Conservation (phyloP, 495 filamentous ascomycete genomes). For the Aspergillus carlsbadensis region DNA sequence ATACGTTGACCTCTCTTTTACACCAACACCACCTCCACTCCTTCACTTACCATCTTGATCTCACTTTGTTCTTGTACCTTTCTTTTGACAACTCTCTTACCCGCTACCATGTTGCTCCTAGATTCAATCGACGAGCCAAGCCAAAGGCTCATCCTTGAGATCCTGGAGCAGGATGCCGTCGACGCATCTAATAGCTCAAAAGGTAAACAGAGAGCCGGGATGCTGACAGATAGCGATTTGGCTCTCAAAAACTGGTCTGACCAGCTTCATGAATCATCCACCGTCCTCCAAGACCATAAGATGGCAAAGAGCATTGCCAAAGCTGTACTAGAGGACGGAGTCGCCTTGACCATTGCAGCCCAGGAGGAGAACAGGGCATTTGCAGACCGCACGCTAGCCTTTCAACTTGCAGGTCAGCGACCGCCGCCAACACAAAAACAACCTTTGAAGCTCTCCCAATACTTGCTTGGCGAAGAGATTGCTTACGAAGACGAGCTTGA, state of each 20-base stretch:
- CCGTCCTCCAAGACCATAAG: not conserved
- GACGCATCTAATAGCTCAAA: not conserved
- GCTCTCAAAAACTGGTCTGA: conserved; percentile 9
- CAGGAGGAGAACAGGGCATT: conserved; percentile 9
- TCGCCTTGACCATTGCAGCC: not conserved
- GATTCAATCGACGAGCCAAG: not conserved
- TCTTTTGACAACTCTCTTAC: not conserved
- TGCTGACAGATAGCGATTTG: conserved; percentile 1
- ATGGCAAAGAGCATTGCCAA: conserved; percentile 6
- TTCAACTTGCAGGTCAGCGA: not conserved
- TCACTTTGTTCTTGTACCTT: no score
- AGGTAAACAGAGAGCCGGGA: not conserved
- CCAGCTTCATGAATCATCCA: conserved; percentile 3
- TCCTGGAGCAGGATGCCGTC: not conserved
- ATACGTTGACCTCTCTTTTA: not conserved
- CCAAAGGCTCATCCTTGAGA: not conserved
- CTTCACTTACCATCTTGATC: no score
- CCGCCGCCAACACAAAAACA: not conserved
- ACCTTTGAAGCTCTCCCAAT: not conserved
- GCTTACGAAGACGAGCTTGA: not conserved
- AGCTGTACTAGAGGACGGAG: conserved; percentile 7
- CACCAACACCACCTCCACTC: not conserved
- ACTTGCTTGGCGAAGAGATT: not conserved
- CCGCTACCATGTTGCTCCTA: not conserved
- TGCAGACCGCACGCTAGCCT: conserved; percentile 3